Percentiles rank a stretch among this genome's conserved stretches.
Conservation (phyloP, 345 rosid species). For the Citrus sp. region DNA sequence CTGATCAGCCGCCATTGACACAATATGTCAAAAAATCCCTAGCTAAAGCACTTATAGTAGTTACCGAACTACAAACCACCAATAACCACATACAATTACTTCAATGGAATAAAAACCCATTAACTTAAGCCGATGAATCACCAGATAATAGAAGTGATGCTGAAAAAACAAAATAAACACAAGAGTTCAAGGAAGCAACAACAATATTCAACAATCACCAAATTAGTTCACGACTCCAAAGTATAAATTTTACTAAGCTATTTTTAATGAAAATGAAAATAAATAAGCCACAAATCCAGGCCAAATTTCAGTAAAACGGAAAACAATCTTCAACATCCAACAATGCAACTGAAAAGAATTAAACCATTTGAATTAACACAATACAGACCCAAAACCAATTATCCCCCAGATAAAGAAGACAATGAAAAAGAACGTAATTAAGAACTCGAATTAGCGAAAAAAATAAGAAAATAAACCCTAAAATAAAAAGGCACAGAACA, state of each 20-base stretch:
- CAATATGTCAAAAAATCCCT: conserved; percentile 21
- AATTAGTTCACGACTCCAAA: background rate
- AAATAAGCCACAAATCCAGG: background rate
- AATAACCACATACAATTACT: conserved; percentile 2
- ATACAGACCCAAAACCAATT: background rate
- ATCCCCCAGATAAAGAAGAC: background rate
- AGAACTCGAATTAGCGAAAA: background rate
- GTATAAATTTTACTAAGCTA: background rate
- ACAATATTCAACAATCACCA: background rate
- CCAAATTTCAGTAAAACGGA: background rate
- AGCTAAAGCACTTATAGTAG: conserved; percentile 8
- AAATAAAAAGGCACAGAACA: background rate
- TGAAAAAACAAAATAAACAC: too few species aligned
- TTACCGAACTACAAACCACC: conserved; percentile 15
- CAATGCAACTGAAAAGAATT: background rate
- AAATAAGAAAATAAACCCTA: background rate
- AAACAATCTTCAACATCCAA: background rate
- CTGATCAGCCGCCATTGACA: conserved; percentile 84
- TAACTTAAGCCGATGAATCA: conserved; percentile 2
- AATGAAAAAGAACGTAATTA: background rate
- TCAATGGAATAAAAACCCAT: background rate
- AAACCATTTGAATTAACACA: background rate
- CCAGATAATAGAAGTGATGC: too few species aligned
- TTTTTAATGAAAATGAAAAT: background rate
- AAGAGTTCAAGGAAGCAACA: background rate